Conservation (phyloP, 2,329 filamentous ascomycete species). For the Colletotrichum lindemuthianum region DNA sequence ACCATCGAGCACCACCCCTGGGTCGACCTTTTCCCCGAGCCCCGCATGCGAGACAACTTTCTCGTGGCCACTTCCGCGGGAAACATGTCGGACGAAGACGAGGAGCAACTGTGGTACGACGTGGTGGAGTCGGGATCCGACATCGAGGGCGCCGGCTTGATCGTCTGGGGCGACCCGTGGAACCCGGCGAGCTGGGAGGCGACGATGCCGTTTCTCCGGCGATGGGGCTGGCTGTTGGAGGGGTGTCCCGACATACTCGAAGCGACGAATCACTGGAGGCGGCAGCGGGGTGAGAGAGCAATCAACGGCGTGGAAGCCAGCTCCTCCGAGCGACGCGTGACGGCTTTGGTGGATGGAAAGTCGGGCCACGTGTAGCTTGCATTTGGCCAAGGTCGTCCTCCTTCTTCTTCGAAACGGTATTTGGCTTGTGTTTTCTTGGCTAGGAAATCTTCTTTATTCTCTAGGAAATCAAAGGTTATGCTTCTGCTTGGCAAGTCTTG, state of each 20-base stretch:
- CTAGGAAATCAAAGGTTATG: too few species aligned
- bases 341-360: too few species aligned
- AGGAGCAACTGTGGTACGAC: constrained; percentile 8
- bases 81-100: neutral
- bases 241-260: constrained; percentile 49
- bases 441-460: too few species aligned
- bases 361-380: too few species aligned
- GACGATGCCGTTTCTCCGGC: constrained; percentile 53
- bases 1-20: constrained; percentile 43
- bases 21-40: constrained; percentile 45
- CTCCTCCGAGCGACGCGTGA: too few species aligned
- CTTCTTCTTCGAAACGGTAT: too few species aligned
- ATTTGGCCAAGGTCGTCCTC: too few species aligned
- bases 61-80: constrained; percentile 10
- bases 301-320: too few species aligned
- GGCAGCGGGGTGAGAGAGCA: constrained; percentile 3
- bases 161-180: constrained; percentile 61
- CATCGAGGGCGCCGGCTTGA: neutral
- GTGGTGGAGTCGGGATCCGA: neutral
- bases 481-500: too few species aligned
- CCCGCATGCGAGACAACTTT: constrained; percentile 43
- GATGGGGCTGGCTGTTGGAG: constrained; percentile 52
- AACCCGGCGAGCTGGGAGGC: constrained; percentile 58
- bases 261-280: constrained; percentile 49
- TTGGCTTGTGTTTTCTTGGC: too few species aligned